A percentile compares a stretch with the other conserved stretches of the same genome.
These are phyloP conservation scores for Benincasa hispida DNA, from an alignment of 306 rosid species.

Conservation along the genomic window DNA sequence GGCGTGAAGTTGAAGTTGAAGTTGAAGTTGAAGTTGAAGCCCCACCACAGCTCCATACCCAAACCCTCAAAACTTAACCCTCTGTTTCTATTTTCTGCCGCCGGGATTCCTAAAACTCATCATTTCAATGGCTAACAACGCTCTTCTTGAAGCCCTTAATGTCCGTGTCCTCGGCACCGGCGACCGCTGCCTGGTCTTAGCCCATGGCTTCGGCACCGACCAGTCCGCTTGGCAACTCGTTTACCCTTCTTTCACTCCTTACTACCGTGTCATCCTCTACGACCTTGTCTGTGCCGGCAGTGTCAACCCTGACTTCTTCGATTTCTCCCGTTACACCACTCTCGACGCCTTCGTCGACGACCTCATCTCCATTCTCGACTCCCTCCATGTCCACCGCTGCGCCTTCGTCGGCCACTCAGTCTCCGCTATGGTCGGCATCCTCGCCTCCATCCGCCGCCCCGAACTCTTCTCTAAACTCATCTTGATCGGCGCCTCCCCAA, in stretches of 20 bases:
- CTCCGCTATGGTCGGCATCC: conserved; percentile 92
- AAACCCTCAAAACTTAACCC: no score
- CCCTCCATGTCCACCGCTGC: conserved; percentile 48
- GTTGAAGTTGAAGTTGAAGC: no score
- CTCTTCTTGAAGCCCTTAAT: conserved; percentile 54
- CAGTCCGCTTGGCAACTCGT: conserved; percentile 91
- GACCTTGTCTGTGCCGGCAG: conserved; percentile 99
- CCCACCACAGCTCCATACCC: no score
- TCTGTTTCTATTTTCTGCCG: no score
- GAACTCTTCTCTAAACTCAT: conserved; percentile 78
- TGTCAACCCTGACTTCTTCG: conserved; percentile 88
- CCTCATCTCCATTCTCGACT: conserved; percentile 57
- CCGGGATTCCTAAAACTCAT: no score
- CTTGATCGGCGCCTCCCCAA: conserved; percentile 85
- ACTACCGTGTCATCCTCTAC: conserved; percentile 64
- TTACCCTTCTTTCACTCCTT: conserved; percentile 51
- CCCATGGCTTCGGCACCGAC: conserved; percentile 96
- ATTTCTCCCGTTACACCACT: conserved; percentile 70
- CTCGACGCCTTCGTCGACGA: conserved; percentile 88
- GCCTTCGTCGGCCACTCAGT: conserved; percentile 90
- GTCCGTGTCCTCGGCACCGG: conserved; percentile 82
- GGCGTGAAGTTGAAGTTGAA: background rate
- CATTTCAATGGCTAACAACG: background rate
- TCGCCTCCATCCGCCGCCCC: conserved; percentile 83
- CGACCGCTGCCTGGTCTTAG: conserved; percentile 44